These are phyloP conservation scores for Spathaspora girioi DNA, from an alignment of 805 yeast genomes.

Conservation along the genomic window DNA sequence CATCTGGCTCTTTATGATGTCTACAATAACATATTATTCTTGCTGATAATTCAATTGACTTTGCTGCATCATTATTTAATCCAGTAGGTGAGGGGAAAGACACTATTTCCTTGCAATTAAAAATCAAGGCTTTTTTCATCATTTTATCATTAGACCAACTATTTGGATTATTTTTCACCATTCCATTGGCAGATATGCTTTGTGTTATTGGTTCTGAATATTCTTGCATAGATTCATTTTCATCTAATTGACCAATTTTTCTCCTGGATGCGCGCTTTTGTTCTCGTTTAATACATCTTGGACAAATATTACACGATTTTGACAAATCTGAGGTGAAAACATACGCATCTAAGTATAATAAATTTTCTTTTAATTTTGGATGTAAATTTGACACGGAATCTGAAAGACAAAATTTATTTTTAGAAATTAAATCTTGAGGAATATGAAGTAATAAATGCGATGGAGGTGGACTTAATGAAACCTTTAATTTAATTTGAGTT, in stretches of 20 bases:
- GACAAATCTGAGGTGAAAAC: conserved; percentile 58
- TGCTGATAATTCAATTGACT: conserved; percentile 51
- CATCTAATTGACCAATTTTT: conserved; percentile 54
- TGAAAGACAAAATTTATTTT: conserved; percentile 73
- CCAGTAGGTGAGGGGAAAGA: conserved; percentile 62
- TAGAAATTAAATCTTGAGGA: conserved; percentile 84
- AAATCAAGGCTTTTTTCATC: conserved; percentile 79
- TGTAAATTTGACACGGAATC: conserved; percentile 44
- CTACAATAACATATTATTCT: conserved; percentile 94
- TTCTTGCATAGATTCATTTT: conserved; percentile 7
- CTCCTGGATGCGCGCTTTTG: conserved; percentile 91
- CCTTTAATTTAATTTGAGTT: conserved; percentile 81
- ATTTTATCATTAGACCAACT: conserved; percentile 73
- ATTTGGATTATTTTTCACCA: conserved; percentile 52
- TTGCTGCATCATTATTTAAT: conserved; percentile 26
- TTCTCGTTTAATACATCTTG: conserved; percentile 88
- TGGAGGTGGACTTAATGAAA: conserved; percentile 74
- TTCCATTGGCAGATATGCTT: conserved; percentile 16
- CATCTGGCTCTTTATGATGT: conserved; percentile 86
- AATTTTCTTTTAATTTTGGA: conserved; percentile 42
- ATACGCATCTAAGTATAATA: conserved; percentile 71
- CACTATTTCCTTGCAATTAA: conserved; percentile 86
- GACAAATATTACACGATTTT: conserved; percentile 69
- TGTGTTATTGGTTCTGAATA: conserved; percentile 2
- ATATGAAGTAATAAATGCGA: conserved; percentile 68